Evolutionary conservation across 768 basidiomycete species (phyloP).

Genomic region (Amanita polypyramis): DNA sequence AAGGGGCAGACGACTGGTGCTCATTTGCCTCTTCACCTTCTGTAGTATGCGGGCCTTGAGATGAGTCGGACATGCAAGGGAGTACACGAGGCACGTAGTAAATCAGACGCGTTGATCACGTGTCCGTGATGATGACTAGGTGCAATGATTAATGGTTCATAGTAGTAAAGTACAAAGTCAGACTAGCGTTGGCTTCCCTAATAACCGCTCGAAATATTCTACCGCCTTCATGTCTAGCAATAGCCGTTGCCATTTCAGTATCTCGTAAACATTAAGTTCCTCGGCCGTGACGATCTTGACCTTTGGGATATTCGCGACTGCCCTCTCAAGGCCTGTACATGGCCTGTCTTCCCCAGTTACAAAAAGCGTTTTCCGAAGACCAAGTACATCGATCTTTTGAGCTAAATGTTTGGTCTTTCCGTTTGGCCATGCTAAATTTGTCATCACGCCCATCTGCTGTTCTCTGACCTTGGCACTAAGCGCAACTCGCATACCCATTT

Average conservation of each 20-base stretch:
- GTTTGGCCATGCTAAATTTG: slow-evolving; percentile 58
- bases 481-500: slow-evolving; percentile 90
- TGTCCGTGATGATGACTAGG: slow-evolving; percentile 12
- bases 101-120: slow-evolving; percentile 14
- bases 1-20: slow-evolving; percentile 60
- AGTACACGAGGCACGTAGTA: not conserved
- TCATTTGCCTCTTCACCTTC: slow-evolving; percentile 43
- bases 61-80: slow-evolving; percentile 43
- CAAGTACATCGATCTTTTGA: slow-evolving; percentile 50
- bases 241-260: slow-evolving; percentile 74
- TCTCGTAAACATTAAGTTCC: slow-evolving; percentile 70
- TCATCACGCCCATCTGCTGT: slow-evolving; percentile 64
- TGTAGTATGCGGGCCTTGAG: slow-evolving; percentile 34
- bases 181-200: slow-evolving; percentile 29
- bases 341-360: slow-evolving; percentile 53
- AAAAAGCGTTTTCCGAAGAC: slow-evolving; percentile 68
- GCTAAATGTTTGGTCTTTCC: slow-evolving; percentile 62
- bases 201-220: slow-evolving; percentile 59
- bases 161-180: not conserved
- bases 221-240: slow-evolving; percentile 77
- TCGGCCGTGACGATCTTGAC: slow-evolving; percentile 53
- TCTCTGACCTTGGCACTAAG: slow-evolving; percentile 77
- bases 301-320: slow-evolving; percentile 62
- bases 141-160: not conserved
- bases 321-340: slow-evolving; percentile 45